Base-by-base conservation (phyloP, 2,329 filamentous ascomycete genomes). In the Fusarium sp. region DNA sequence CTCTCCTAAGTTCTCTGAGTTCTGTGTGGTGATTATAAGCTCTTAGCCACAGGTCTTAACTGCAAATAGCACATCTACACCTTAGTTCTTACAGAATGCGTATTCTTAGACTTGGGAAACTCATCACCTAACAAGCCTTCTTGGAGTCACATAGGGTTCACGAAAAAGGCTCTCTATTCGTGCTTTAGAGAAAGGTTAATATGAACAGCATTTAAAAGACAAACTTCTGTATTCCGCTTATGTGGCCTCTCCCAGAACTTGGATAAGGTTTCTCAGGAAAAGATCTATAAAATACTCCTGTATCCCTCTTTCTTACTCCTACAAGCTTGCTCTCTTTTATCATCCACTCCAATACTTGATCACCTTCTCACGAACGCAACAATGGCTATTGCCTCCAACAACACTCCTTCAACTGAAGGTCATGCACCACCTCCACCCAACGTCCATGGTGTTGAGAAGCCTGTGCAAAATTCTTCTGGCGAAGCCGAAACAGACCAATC, bases 171-270 rank as follows among this genome's bases (percentile, higher is more conserved):
- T 28, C 3, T 0, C 23, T 9, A 19, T 33, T 10, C 3, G 13
- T 35, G 2, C 9, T 16, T 28, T 2, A 18, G 5, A 21, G 9
- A 37, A 53, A 21, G 7, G n/a, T 23, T 12, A 21, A 37, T 12
- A 2, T 9, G 11, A 13, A 47, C 2, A 30, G 4, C 9, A 30
- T n/a, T 30, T 30, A 6, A 30, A 23, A 33, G 5, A 15, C 1
- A 2, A 50, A 15, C 11, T 11, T 33, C 9, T 5, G 0, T 23
- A 13, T 23, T n/a, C 21, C 0, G 6, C 12, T 53, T 5, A 6
- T 28, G 3, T 38, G 3, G 50, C 9, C 5, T 9, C 23, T 13
- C 33, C 13, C 5, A 2, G 23, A 7, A 21, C 13, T n/a, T 28
- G 9, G 16, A n/a, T 5, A 38, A 21, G 23, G 21, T 50, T 50